Base-by-base conservation (phyloP, 768 basidiomycete genomes). In the Mycena sanguinolenta region DNA sequence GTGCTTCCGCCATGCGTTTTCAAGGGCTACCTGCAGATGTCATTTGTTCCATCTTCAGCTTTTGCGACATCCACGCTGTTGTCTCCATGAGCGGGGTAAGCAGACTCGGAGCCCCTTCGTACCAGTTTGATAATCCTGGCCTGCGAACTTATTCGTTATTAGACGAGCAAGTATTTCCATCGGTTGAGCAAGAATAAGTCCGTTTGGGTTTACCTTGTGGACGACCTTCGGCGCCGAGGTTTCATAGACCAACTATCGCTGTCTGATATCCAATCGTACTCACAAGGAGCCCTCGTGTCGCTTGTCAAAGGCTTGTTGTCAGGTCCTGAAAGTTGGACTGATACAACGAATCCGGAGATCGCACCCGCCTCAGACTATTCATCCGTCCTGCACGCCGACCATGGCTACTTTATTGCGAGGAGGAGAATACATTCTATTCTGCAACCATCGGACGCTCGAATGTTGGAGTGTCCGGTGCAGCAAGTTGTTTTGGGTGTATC, bases 21-120 rank as follows among this genome's bases (percentile, higher is more conserved):
- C 46, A 79, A 77, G 65, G 30, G 72, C 44, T 74, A 69, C 19
- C 75, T 72, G 49, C 75, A 78, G 55, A 78, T 78, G 36, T 71
- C 76, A 55, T 72, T 74, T 49, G 73, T 66, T 39, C 70, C 71
- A 52, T 65, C 50, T 58, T 63, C 66, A 59, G 25, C 72, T 55
- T 72, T 65, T 60, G 58, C 52, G 46, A 55, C 68, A 27, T 73
- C 57, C 49, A 25, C 21, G 23, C 61, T 36, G 65, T 71, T n/a
- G 19, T 71, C 39, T 19, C 65, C 9, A 28, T 71, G 42, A 50
- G 70, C 42, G 14, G 52, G 44, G 70, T 71, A 10, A 34, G 32
- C 32, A 10, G 32, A 34, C n/a, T n/a, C n/a, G n/a, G n/a, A n/a
- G n/a, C n/a, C 6, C 10, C 10, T 34, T 10, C 10, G 6, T 34